These are phyloP conservation scores for Penicillium canariense DNA, from an alignment of 495 filamentous ascomycete genomes.

Conservation along the genomic window DNA sequence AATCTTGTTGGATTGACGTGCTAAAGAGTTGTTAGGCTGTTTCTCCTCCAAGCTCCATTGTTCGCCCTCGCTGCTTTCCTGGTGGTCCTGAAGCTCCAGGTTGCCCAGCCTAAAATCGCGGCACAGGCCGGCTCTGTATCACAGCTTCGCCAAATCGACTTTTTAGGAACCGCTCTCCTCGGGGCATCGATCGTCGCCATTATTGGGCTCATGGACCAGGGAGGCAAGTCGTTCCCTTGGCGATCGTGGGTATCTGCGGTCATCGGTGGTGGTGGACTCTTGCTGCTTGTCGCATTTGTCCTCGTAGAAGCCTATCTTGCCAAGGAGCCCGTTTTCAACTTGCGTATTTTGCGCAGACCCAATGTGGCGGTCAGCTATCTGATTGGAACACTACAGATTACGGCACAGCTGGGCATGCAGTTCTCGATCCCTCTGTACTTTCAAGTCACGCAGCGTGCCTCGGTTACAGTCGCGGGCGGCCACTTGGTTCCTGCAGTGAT, in stretches of 20 bases:
- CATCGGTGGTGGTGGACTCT: constrained; percentile 14
- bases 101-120: constrained; percentile 25
- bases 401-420: constrained; percentile 55
- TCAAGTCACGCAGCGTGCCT: constrained; percentile 56
- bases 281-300: constrained; percentile 47
- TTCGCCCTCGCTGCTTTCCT: constrained; percentile 49
- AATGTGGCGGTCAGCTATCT: constrained; percentile 57
- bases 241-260: constrained; percentile 37
- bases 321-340: constrained; percentile 59
- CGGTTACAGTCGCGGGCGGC: constrained; percentile 55
- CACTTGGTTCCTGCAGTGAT: constrained; percentile 64
- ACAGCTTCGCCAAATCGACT: constrained; percentile 53
- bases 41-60: constrained; percentile 57
- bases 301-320: constrained; percentile 51
- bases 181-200: constrained; percentile 45
- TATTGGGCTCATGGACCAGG: constrained; percentile 58
- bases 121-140: constrained; percentile 3
- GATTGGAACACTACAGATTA: constrained; percentile 50
- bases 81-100: constrained; percentile 44
- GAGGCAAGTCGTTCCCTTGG: constrained; percentile 58
- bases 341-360: constrained; percentile 53
- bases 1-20: neutral
- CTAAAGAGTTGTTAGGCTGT: constrained; percentile 47
- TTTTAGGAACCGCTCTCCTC: constrained; percentile 53
- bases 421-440: constrained; percentile 65